Evolutionary conservation across 495 filamentous ascomycete genomes (phyloP), one percentile per base, ranked within the genome.

Genomic region (Cercophora sp.): DNA sequence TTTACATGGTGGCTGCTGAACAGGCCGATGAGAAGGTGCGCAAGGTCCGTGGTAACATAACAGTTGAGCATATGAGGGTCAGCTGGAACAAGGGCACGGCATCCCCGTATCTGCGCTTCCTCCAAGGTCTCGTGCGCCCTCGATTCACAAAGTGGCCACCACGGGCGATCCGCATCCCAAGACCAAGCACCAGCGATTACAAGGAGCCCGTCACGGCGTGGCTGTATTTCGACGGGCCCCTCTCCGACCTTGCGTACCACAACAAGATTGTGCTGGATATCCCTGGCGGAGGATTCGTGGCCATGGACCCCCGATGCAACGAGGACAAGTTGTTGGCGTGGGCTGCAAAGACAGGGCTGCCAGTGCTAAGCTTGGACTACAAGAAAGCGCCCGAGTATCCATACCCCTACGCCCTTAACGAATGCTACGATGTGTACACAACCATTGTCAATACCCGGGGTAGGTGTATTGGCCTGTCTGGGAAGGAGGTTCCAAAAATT

Each of bases 11-110:
- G 48, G 89, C 91, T 10, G 91, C 94, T 2, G 93, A 97, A 64
- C 84, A 88, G 61, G 93, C 93, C 3, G 93, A 96, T 63, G 93
- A 97, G 69, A 98, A 96, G 69, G 91, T 94, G n/a, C 84, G 92
- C 37, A 89, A 91, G 59, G 86, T 98, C 4, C 78, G 93, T 27
- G 88, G 82, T 11, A 85, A 82, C 10, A 72, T 97, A 66, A 96
- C 92, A 1, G 75, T 97, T 32, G 91, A 97, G 27, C 93, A 98
- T 67, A 65, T 98, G 55, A 81, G 93, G 2, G 84, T 96, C 4
- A 91, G 89, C 46, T 98, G 93, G 93, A 91, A 98, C 57, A 98
- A 98, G 62, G 80, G 83, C 0, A 93, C 54, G 77, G 19, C 51
- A 0, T 91, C 89, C 5, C 90, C 91, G 6, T 94, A 93, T 57